Conservation (phyloP, 768 basidiomycete genomes). For the Floccularia luteovirens region DNA sequence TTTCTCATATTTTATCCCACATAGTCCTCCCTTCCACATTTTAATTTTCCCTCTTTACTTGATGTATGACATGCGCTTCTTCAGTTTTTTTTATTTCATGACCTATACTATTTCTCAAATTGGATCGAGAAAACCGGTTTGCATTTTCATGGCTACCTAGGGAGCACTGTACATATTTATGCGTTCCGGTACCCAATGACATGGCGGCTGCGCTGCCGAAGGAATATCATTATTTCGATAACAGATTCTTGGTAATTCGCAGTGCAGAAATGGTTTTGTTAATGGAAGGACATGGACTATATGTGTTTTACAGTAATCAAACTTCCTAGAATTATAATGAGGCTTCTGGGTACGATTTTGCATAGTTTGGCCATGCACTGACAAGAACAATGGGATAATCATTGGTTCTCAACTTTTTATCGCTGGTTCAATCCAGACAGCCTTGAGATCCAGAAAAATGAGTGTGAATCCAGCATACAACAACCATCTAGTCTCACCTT, state of each 20-base stretch:
- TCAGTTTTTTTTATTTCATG: conserved; percentile 1
- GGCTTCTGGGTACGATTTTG: too few relatives aligned
- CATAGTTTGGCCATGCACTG: conserved; percentile 4
- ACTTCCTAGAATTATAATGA: too few relatives aligned
- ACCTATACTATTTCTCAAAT: neutral
- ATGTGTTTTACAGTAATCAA: too few relatives aligned
- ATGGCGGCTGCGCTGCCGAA: neutral
- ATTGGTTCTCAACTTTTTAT: conserved; percentile 6
- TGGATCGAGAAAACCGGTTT: too few relatives aligned
- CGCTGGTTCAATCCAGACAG: conserved; percentile 35
- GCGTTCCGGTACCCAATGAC: neutral
- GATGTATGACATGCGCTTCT: too few relatives aligned
- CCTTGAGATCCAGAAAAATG: conserved; percentile 19
- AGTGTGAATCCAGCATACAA: neutral
- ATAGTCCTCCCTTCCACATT: too few relatives aligned
- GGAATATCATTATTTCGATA: too few relatives aligned
- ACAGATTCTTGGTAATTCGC: too few relatives aligned
- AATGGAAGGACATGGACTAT: too few relatives aligned
- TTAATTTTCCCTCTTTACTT: too few relatives aligned
- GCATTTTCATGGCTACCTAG: neutral
- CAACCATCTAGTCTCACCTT: conserved; percentile 32
- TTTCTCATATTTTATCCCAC: too few relatives aligned
- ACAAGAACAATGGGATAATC: neutral
- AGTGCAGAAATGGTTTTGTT: too few relatives aligned
- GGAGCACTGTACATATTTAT: neutral